Base-by-base conservation (phyloP, 1,284 basidiomycete species). In the Puccinia polysora region DNA sequence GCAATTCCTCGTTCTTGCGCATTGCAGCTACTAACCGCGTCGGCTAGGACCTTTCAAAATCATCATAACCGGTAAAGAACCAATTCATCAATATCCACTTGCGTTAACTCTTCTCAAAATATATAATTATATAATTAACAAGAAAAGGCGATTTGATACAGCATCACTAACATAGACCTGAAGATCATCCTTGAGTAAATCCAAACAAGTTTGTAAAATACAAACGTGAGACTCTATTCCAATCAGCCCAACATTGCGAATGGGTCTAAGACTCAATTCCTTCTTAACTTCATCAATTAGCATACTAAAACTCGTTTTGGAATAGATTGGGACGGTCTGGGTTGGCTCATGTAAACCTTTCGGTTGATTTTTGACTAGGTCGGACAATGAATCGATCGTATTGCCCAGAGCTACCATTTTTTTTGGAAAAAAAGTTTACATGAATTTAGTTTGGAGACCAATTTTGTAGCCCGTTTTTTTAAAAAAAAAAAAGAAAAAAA, bases 291-390 rank as follows among this genome's bases (percentile, higher is more conserved):
- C 75, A 6, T 75, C 75, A 1, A 77, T 68, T n/a, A 75, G 73
- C 78, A 78, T 78, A 72, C 75, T 76, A 75, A 78, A 78, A 14
- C 74, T 73, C 38, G 76, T 77, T 73, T 78, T 78, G 3, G 77
- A 70, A 12, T 23, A 12, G 3, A 18, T 20, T 38, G 3, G n/a
- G n/a, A n/a, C 40, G 34, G 8, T 2, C 32, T 23, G 3, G 23
- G 50, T 4, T 15, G 12, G n/a, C 20, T 18, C 4, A 8, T 25
- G 7, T 12, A 4, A 28, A 5, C 15, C 12, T 28, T 7, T 52
- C 12, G 18, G 12, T 23, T 1, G 56, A 18, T n/a, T n/a, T 14
- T n/a, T n/a, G 34, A 58, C 0, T 2, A 36, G 32, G 20, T 58
- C 14, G 1, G 56, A 2, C 25, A 58, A 23, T 7, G 34, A 23